Percentiles rank a stretch among this genome's conserved stretches.
These are phyloP conservation scores for Scedosporium boydii DNA, from an alignment of 2,329 filamentous ascomycete genomes.

Conservation along the genomic window DNA sequence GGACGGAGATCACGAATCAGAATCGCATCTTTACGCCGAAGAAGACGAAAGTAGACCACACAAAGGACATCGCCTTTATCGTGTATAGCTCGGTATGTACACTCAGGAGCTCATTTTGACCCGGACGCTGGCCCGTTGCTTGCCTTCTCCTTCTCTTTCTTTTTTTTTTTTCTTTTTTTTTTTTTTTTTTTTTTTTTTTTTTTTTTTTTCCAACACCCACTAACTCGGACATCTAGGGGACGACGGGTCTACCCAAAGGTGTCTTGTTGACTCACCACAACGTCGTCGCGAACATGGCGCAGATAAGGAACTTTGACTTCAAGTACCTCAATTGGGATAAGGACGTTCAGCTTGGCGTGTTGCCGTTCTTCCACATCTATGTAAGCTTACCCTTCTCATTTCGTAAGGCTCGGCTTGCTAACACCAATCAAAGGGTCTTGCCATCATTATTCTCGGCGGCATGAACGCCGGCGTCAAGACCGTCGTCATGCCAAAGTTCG, in stretches of 20 bases:
- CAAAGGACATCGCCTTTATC: constrained; percentile 69
- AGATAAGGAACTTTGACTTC: constrained; percentile 43
- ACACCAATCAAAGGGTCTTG: constrained; percentile 18
- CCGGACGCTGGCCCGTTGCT: neutral
- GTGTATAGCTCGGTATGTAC: constrained; percentile 62
- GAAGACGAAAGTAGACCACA: constrained; percentile 53
- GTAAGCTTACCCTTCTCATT: constrained; percentile 33
- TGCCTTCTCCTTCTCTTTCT: too few species aligned
- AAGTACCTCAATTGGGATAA: constrained; percentile 48
- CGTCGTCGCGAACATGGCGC: constrained; percentile 64
- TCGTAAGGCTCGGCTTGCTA: neutral
- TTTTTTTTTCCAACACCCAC: neutral
- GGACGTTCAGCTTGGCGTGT: constrained; percentile 66
- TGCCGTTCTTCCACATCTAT: constrained; percentile 91
- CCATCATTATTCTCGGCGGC: constrained; percentile 19
- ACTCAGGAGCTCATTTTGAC: neutral
- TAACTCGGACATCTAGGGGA: constrained; percentile 42
- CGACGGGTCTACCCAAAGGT: constrained; percentile 84
- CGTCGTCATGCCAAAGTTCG: constrained; percentile 65
- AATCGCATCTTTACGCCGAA: constrained; percentile 41
- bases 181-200: too few species aligned
- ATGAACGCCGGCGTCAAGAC: constrained; percentile 57
- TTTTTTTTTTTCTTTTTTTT: too few species aligned
- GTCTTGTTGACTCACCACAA: constrained; percentile 81
- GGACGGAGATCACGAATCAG: constrained; percentile 54